Base-by-base conservation (phyloP, 257 asterid species). In the Ligustrum vulgare region DNA sequence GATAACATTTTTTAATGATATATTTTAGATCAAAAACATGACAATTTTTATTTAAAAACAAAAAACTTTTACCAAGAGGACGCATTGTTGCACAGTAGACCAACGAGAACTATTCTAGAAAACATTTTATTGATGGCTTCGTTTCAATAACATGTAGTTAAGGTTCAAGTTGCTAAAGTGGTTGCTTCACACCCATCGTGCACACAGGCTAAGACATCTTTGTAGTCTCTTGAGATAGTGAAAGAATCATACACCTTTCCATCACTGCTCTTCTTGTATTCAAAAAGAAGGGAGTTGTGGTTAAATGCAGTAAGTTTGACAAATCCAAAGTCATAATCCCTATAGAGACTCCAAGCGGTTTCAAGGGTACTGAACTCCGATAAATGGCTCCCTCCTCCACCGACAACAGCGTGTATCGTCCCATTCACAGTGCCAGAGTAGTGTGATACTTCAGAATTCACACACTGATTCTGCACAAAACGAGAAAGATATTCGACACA, bases 371-470 rank as follows among this genome's bases (percentile, higher is more conserved):
- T 78, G 68, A 82, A 89, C 34, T 60, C 18, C 34, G 34, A 60
- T 18, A 60, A 25, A 60, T 36, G 80, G 72, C 82, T 72, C 69
- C 89, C 92, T 74, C 80, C 95, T 37, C 91, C 95, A 0, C 91
- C 92, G 1, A 79, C 89, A 0, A 88, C 85, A 2, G 77, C 84
- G 7, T 88, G 93, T 58, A 86, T 86, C 1, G 93, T 88, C 36
- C 91, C 96, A 16, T 88, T 88, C 72, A 90, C 91, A 5, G 82
- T 82, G 12, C 96, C 91, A 0, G 88, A 84, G 67, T 88, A 88
- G 13, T 82, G 83, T 5, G 90, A 84, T 74, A 41, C 60, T 63
- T 86, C 89, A 0, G 73, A 8, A 60, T 87, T 89, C 77, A 89
- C 89, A 18, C 92, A 87, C 67, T 73, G 82, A 63, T 83, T 89